Evolutionary conservation across 2,329 filamentous ascomycete genomes (phyloP).

Genomic region (Bipolaris zeicola): DNA sequence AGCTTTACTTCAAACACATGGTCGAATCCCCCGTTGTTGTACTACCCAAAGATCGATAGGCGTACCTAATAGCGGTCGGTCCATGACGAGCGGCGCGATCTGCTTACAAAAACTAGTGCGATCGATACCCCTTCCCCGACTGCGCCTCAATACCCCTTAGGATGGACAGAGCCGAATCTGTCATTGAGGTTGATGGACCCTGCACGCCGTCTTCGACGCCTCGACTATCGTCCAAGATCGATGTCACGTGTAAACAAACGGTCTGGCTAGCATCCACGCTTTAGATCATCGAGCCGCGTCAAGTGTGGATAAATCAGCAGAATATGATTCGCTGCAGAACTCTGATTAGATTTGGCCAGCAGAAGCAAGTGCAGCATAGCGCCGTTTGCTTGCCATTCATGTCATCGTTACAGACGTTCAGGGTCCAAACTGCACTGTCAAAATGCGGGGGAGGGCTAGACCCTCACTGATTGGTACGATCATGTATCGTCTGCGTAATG

Average conservation of each 20-base stretch:
- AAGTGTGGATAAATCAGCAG: constrained; percentile 6
- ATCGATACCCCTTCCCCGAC: constrained; percentile 9
- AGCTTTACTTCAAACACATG: constrained; percentile 6
- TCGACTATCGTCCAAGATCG: constrained; percentile 13
- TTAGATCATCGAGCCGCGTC: background rate
- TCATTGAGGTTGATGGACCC: background rate
- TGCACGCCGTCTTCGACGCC: constrained; percentile 6
- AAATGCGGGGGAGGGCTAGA: constrained; percentile 42
- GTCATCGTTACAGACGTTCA: constrained; percentile 31
- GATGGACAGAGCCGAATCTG: background rate
- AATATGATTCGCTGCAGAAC: constrained; percentile 18
- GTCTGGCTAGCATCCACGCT: constrained; percentile 2
- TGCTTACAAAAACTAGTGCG: constrained; percentile 19
- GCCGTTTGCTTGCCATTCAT: constrained; percentile 21
- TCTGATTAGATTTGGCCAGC: constrained; percentile 3
- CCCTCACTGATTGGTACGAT: constrained; percentile 45
- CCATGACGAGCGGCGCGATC: constrained; percentile 1
- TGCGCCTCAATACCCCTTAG: background rate
- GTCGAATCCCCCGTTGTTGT: constrained; percentile 5
- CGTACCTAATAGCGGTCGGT: background rate
- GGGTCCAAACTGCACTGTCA: constrained; percentile 33
- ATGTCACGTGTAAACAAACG: constrained; percentile 3
- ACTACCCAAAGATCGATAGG: constrained; percentile 1
- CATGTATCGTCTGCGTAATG: constrained; percentile 38
- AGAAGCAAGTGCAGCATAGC: constrained; percentile 1